Conservation (phyloP, 768 basidiomycete genomes). For the Xerocomellus intermedius region DNA sequence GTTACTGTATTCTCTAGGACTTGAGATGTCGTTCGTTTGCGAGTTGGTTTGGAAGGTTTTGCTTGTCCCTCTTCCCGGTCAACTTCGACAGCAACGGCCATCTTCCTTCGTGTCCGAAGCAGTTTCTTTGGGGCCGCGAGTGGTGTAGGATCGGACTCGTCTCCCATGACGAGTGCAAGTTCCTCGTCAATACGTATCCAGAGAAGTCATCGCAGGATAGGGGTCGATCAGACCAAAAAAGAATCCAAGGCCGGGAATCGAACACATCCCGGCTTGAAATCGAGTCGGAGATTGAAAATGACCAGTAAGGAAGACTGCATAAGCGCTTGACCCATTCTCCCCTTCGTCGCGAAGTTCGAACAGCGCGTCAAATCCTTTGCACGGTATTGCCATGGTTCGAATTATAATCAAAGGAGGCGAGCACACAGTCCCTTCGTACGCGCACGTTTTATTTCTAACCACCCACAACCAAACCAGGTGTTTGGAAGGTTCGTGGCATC, state of each 20-base stretch:
- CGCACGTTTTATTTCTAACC: slow-evolving; percentile 1
- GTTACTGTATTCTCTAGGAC: slow-evolving; percentile 6
- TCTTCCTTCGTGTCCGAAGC: neutral
- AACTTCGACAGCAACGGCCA: neutral
- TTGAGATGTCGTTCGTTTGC: slow-evolving; percentile 12
- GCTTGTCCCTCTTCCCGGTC: neutral
- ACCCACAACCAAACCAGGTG: slow-evolving; percentile 43
- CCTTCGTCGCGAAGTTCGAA: neutral
- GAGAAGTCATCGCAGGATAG: neutral
- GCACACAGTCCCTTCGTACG: slow-evolving; percentile 21
- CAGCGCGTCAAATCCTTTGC: neutral
- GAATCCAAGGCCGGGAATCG: neutral
- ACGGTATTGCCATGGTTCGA: slow-evolving; percentile 59
- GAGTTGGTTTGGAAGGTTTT: neutral
- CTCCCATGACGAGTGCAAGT: neutral
- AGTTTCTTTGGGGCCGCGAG: neutral
- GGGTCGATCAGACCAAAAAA: slow-evolving; percentile 3
- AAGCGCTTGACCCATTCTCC: neutral
- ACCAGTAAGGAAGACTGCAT: slow-evolving; percentile 8
- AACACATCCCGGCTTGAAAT: neutral
- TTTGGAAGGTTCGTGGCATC: slow-evolving; percentile 66
- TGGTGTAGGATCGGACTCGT: slow-evolving; percentile 17
- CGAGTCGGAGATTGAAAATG: slow-evolving; percentile 22
- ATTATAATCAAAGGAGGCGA: slow-evolving; percentile 89
- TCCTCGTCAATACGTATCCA: neutral